Conservation (phyloP, 2,329 filamentous ascomycete genomes). For the Clarireedia hainanense region DNA sequence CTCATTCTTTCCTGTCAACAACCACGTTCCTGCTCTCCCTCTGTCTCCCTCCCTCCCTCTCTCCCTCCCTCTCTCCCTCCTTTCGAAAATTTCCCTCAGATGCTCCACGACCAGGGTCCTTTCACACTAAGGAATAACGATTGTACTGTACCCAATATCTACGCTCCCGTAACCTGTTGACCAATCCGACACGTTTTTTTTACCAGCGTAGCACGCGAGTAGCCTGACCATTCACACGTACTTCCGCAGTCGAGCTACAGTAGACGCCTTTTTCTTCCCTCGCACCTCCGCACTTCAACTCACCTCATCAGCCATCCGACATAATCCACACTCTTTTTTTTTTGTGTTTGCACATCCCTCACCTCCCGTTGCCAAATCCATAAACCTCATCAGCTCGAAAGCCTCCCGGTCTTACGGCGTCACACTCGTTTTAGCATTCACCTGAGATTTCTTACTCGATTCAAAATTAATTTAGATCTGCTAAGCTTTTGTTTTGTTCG, state of each 20-base stretch:
- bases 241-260: conserved; percentile 4
- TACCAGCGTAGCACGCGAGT: background rate
- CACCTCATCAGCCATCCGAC: background rate
- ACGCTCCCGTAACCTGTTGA: conserved; percentile 1
- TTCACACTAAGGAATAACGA: background rate
- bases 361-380: background rate
- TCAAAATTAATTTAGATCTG: background rate
- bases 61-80: background rate
- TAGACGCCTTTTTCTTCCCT: background rate
- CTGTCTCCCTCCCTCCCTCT: background rate
- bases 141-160: conserved; percentile 1
- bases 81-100: background rate
- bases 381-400: background rate
- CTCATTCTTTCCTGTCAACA: conserved; percentile 1
- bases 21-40: background rate
- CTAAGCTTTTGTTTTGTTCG: background rate
- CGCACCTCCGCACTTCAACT: conserved; percentile 5
- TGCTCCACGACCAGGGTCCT: conserved; percentile 3
- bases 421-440: conserved; percentile 7
- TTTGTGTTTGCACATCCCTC: background rate
- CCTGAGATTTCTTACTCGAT: background rate
- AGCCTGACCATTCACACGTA: background rate
- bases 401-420: background rate
- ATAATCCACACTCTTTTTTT: conserved; percentile 7
- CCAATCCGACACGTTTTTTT: conserved; percentile 7